Percentiles rank a stretch among this genome's conserved stretches.
Evolutionary conservation across 768 basidiomycete species (phyloP).

Genomic region (Collybiopsis confluens): DNA sequence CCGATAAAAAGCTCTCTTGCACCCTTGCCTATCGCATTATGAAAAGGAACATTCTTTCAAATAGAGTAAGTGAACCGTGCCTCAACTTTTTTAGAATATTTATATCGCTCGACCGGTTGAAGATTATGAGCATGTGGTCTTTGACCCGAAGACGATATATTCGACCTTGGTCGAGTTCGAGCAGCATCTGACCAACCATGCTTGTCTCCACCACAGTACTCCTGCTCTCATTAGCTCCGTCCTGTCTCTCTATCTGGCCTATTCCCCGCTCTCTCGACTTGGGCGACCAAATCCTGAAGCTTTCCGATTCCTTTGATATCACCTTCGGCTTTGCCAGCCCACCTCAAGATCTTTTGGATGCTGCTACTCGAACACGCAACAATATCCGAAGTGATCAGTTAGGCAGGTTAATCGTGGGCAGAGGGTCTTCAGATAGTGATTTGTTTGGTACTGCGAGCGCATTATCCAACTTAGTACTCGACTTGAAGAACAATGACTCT

Average conservation of each 20-base stretch:
- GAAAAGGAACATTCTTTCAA: too few relatives aligned
- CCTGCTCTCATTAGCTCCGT: background rate
- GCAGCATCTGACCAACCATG: background rate
- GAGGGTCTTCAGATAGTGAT: conserved; percentile 44
- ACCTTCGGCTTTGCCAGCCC: conserved; percentile 35
- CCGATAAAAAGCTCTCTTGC: too few relatives aligned
- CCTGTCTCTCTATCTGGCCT: conserved; percentile 32
- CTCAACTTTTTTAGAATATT: too few relatives aligned
- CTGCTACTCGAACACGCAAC: conserved; percentile 43
- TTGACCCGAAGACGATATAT: too few relatives aligned
- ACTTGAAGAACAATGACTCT: conserved; percentile 26
- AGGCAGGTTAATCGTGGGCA: conserved; percentile 53
- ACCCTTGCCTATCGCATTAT: too few relatives aligned
- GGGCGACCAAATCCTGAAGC: conserved; percentile 37
- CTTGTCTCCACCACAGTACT: background rate
- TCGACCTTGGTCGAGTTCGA: too few relatives aligned
- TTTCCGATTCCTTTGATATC: conserved; percentile 51
- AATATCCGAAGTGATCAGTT: conserved; percentile 51
- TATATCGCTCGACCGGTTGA: too few relatives aligned
- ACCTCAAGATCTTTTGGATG: conserved; percentile 56
- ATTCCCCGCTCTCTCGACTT: conserved; percentile 43
- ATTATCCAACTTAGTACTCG: conserved; percentile 41
- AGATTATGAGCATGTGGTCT: too few relatives aligned
- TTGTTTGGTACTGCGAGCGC: conserved; percentile 34
- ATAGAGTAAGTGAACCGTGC: too few relatives aligned